Percentiles rank a stretch among this genome's conserved stretches.
Evolutionary conservation across 148 eudicot genomes (phyloP).

Genomic region (Selenicereus undatus): DNA sequence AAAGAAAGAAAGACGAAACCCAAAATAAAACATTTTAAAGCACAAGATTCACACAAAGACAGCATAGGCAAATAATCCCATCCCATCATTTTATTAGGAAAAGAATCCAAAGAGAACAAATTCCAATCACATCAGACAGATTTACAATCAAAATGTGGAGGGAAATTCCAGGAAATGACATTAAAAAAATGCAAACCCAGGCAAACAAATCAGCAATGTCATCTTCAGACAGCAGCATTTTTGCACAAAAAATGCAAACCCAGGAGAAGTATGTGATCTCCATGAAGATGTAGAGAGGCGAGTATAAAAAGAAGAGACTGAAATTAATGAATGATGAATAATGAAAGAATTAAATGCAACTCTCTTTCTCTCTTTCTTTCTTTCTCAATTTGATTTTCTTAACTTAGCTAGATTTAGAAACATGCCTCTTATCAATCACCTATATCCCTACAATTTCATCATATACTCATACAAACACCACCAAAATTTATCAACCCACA

Average conservation of each 20-base stretch:
- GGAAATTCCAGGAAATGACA: background rate
- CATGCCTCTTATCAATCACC: conserved; percentile 18
- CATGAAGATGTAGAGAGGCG: conserved; percentile 23
- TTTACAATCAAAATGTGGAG: conserved; percentile 14
- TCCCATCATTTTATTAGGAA: background rate
- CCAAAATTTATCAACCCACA: background rate
- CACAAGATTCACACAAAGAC: conserved; percentile 27
- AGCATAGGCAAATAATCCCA: conserved; percentile 23
- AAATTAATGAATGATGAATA: background rate
- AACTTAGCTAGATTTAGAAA: conserved; percentile 23
- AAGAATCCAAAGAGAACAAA: conserved; percentile 27
- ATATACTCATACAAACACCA: conserved; percentile 13
- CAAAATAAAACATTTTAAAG: conserved; percentile 12
- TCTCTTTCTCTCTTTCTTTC: background rate
- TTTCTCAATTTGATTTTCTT: conserved; percentile 22
- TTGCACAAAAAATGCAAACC: background rate
- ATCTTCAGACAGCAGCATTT: conserved; percentile 7
- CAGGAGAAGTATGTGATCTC: conserved; percentile 29
- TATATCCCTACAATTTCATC: conserved; percentile 20
- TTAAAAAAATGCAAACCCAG: background rate
- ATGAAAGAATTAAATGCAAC: conserved; percentile 18
- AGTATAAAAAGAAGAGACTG: background rate
- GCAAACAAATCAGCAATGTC: conserved; percentile 3
- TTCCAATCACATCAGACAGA: conserved; percentile 27
- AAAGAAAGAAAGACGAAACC: conserved; percentile 22